phyloP scores from a whole-genome alignment of 1,284 basidiomycete genomes.

The Kalmanozyma brasiliensis region DNA sequence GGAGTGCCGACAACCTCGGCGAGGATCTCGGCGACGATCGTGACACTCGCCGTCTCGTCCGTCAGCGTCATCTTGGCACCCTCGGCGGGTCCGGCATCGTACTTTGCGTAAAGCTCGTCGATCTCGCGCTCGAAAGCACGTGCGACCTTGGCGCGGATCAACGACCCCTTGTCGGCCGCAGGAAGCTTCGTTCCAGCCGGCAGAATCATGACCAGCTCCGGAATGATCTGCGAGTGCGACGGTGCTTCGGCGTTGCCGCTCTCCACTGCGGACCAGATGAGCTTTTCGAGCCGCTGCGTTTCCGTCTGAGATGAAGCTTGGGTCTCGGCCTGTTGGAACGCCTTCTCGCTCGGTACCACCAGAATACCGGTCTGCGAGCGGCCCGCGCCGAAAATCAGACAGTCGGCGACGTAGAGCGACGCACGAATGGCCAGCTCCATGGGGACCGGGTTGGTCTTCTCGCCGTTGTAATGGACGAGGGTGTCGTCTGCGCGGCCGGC shows the following conservation, averaged over 20 bases:
- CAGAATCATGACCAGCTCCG: conserved; percentile 28
- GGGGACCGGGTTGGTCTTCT: conserved; percentile 49
- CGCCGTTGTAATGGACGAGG: conserved; percentile 67
- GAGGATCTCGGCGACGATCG: conserved; percentile 6
- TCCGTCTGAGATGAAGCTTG: not conserved
- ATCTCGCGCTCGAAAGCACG: conserved; percentile 19
- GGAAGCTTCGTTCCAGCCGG: conserved; percentile 7
- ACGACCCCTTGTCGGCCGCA: conserved; percentile 27
- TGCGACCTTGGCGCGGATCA: conserved; percentile 14
- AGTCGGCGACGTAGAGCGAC: conserved; percentile 69
- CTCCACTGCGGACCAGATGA: conserved; percentile 15
- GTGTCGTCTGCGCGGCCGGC: conserved; percentile 76
- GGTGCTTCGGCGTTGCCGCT: conserved; percentile 19
- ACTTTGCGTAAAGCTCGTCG: conserved; percentile 19
- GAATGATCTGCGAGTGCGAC: conserved; percentile 27
- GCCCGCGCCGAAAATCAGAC: conserved; percentile 74
- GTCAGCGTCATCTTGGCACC: not conserved
- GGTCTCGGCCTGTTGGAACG: conserved; percentile 57
- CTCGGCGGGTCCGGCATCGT: conserved; percentile 14
- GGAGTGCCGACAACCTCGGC: conserved; percentile 38
- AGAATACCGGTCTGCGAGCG: conserved; percentile 73
- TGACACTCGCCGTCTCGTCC: not conserved
- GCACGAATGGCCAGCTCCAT: conserved; percentile 35
- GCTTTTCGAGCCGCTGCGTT: not conserved
- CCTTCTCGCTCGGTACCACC: conserved; percentile 72